Conservation (phyloP, 139 green algal genomes). For the Micractinium conductrix region DNA sequence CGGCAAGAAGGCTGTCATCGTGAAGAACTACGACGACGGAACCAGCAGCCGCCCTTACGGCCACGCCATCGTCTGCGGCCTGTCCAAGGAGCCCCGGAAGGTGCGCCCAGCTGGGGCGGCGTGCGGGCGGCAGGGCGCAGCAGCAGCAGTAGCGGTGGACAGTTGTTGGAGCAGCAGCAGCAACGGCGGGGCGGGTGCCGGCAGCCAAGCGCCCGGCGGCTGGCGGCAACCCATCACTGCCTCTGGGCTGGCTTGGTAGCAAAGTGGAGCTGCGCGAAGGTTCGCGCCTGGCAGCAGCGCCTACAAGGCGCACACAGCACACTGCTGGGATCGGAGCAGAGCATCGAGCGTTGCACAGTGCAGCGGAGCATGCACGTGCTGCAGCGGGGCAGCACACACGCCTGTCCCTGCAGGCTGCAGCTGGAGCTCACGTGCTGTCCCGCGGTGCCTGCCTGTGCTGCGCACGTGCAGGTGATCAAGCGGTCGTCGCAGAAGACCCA, state of each 20-base stretch:
- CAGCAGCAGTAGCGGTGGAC: background rate
- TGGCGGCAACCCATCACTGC: no score
- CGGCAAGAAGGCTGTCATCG: constrained; percentile 94
- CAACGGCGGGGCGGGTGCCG: no score
- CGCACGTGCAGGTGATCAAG: constrained; percentile 80
- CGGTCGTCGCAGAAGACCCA: constrained; percentile 70
- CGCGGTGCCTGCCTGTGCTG: background rate
- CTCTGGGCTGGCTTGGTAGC: no score
- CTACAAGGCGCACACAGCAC: background rate
- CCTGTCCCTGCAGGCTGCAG: background rate
- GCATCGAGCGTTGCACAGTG: background rate
- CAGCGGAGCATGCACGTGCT: background rate
- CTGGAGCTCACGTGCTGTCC: background rate
- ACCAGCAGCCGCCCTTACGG: constrained; percentile 87
- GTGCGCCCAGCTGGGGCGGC: constrained; percentile 49
- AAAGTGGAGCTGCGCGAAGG: no score
- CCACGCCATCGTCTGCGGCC: constrained; percentile 92
- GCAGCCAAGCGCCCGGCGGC: no score
- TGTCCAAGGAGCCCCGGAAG: constrained; percentile 97
- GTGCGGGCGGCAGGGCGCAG: background rate
- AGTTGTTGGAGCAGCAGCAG: no score
- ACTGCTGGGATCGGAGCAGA: background rate
- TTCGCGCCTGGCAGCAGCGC: no score
- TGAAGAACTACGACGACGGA: constrained; percentile 98
- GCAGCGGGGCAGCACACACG: no score